Base-by-base conservation (phyloP, 2,329 filamentous ascomycete species). In the Cordyceps farinosa region DNA sequence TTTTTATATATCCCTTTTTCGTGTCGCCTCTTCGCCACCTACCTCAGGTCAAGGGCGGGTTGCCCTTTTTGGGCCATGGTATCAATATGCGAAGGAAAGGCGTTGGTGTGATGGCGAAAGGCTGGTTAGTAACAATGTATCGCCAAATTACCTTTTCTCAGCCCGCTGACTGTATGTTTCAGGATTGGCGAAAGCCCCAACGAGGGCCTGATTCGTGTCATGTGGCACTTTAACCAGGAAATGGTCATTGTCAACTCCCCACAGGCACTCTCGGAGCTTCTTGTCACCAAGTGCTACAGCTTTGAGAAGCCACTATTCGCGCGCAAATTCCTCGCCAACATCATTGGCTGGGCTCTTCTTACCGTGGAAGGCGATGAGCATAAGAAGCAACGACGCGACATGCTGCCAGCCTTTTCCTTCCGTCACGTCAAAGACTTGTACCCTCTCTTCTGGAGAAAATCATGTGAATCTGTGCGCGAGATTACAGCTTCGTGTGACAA, bases 251-350 rank as follows among this genome's bases (percentile, higher is more conserved):
- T 86, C 53, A 85, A 82, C 1, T 82, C 76, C 7, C 80, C 87
- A 8, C 86, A 87, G 72, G 85, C 82, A 0, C 76, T 90, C 4
- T 79, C 82, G 1, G 88, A 91, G 71, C 80, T 90, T 6, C 78
- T 91, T 3, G 83, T 85, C 10, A 84, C 82, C 8, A 86, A 84
- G 65, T 85, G 80, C 66, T 90, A 91, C 71, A 84, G 88, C 59
- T 91, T 89, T 66, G 70, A 80, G 44, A 90, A 90, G 71, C 87
- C 88, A 0, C 15, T 52, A 1, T 65, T 65, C 29, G 54, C 63
- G 3, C 60, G 91, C 75, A 87, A 90, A 65, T 94, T 90, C 78
- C 86, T 97, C 8, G 87, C 96, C 66, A 89, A 87, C 77, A 90
- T 90, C 70, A 87, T 97, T 62, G 93, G 93, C 70, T 89, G 87